These are phyloP conservation scores for Margaritispora aquatica DNA, from an alignment of 495 filamentous ascomycete genomes.

Conservation along the genomic window DNA sequence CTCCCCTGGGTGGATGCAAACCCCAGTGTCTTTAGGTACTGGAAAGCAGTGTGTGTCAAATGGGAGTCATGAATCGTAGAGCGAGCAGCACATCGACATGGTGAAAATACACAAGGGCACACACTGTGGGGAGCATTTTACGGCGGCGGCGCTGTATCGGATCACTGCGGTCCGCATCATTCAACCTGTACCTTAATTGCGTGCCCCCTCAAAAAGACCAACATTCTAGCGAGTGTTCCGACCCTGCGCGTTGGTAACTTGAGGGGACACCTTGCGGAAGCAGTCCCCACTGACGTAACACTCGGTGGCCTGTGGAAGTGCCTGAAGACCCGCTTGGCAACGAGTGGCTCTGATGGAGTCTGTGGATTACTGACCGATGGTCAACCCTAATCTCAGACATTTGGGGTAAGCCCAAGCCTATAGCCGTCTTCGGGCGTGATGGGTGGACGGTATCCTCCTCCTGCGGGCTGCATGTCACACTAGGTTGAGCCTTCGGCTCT, in stretches of 20 bases:
- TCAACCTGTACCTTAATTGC: neutral
- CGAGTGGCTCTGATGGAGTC: slow-evolving; percentile 34
- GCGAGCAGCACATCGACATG: too few relatives aligned
- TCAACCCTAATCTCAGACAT: slow-evolving; percentile 33
- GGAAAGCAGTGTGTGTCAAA: neutral
- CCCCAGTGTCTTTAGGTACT: neutral
- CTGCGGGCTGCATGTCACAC: slow-evolving; percentile 32
- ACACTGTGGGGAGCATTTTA: too few relatives aligned
- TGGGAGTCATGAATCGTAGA: neutral
- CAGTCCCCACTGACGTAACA: neutral
- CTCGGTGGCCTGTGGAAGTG: neutral
- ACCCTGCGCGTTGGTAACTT: neutral
- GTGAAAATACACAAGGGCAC: too few relatives aligned
- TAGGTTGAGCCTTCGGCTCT: neutral
- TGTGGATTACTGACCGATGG: slow-evolving; percentile 47
- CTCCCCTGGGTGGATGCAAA: neutral
- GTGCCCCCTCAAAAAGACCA: neutral
- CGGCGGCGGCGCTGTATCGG: neutral
- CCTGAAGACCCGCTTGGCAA: neutral
- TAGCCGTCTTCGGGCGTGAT: slow-evolving; percentile 31
- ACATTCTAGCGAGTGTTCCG: neutral
- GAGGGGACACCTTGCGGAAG: neutral
- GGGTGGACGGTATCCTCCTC: slow-evolving; percentile 29
- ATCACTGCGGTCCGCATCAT: neutral
- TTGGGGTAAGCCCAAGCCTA: slow-evolving; percentile 31